A percentile compares a stretch with the other conserved stretches of the same genome.
phyloP scores from a whole-genome alignment of 805 yeast species.

The Kuraishia floccosa region DNA sequence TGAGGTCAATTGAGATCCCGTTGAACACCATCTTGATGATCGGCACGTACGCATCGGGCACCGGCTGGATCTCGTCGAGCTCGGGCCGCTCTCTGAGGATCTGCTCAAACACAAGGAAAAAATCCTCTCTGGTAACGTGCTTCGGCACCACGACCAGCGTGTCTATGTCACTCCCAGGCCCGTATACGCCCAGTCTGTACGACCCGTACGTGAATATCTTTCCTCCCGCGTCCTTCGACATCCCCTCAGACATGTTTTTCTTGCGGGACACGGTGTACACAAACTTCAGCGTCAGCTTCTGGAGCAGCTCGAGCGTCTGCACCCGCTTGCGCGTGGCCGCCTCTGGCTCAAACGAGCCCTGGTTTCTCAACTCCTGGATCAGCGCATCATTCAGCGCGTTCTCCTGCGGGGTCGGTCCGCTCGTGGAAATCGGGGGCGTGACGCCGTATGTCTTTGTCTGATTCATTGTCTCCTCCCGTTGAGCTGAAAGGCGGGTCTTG shows the following conservation, averaged over 20 bases:
- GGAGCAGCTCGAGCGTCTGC: conserved; percentile 60
- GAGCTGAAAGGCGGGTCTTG: too few relatives aligned
- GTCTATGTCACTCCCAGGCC: conserved; percentile 97
- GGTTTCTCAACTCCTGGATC: conserved; percentile 66
- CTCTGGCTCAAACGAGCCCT: conserved; percentile 86
- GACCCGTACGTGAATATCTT: conserved; percentile 96
- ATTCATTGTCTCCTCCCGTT: too few relatives aligned
- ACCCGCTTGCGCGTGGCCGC: conserved; percentile 73
- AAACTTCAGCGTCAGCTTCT: conserved; percentile 66
- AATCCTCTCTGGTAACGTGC: conserved; percentile 84
- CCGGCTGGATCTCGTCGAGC: conserved; percentile 82
- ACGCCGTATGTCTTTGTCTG: conserved; percentile 41
- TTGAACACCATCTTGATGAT: conserved; percentile 80
- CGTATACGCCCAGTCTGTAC: conserved; percentile 89
- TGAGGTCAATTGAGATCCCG: conserved; percentile 89
- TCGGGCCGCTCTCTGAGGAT: conserved; percentile 67
- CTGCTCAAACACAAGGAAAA: conserved; percentile 70
- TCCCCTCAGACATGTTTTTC: conserved; percentile 92
- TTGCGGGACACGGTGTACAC: conserved; percentile 70
- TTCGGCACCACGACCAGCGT: conserved; percentile 95
- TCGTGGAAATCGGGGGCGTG: conserved; percentile 77
- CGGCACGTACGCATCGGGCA: conserved; percentile 97
- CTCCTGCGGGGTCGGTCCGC: conserved; percentile 77
- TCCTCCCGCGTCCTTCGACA: conserved; percentile 97
- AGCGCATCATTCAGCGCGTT: conserved; percentile 62